phyloP scores from a whole-genome alignment of 345 rosid genomes.

The Hibiscus syriacus region DNA sequence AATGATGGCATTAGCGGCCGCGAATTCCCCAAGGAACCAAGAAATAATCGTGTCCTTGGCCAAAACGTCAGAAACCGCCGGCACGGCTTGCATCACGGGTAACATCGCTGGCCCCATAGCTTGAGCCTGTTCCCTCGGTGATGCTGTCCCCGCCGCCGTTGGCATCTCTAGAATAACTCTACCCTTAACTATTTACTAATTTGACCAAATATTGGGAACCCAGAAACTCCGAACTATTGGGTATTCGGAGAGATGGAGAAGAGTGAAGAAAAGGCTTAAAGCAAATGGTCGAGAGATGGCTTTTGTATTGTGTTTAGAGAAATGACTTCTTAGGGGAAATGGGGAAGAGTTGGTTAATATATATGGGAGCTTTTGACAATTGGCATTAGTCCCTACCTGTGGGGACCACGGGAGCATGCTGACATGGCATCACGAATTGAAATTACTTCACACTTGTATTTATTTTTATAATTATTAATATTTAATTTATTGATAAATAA shows the following conservation, averaged over 20 bases:
- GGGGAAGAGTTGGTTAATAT: background rate
- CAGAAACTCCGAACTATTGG: slow-evolving; percentile 17
- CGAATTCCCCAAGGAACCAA: slow-evolving; percentile 91
- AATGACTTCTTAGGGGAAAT: background rate
- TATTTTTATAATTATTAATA: too few species aligned
- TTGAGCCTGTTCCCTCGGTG: slow-evolving; percentile 19
- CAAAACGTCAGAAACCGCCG: slow-evolving; percentile 36
- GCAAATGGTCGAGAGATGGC: background rate
- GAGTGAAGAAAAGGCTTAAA: background rate
- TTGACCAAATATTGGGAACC: background rate
- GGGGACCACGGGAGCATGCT: background rate
- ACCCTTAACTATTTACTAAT: background rate
- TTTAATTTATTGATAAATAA: too few species aligned
- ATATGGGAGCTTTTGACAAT: background rate
- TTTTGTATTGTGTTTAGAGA: background rate
- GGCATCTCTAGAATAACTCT: slow-evolving; percentile 29
- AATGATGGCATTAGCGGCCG: slow-evolving; percentile 91
- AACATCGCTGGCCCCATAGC: slow-evolving; percentile 4
- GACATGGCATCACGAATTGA: slow-evolving; percentile 10
- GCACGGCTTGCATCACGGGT: slow-evolving; percentile 16
- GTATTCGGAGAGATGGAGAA: background rate
- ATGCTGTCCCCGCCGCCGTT: slow-evolving; percentile 42
- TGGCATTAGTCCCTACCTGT: slow-evolving; percentile 12
- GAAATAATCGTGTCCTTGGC: slow-evolving; percentile 79
- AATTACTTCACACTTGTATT: background rate